These are phyloP conservation scores for Breynia disticha DNA, from an alignment of 441 rosid genomes.

Conservation along the genomic window DNA sequence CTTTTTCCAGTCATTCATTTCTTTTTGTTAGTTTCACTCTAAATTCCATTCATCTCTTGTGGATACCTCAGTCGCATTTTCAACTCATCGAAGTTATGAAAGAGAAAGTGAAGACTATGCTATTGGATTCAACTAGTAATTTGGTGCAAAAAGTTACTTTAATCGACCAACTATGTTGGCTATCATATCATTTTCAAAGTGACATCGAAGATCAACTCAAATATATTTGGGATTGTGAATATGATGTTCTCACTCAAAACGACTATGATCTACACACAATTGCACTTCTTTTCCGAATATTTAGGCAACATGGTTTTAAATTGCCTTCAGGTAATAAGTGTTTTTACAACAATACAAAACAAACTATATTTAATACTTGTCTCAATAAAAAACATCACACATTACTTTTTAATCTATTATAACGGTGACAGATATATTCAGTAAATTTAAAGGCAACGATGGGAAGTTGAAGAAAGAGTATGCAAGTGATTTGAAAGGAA, in stretches of 20 bases:
- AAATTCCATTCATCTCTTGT: too few relatives aligned
- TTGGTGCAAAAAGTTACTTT: conserved; percentile 5
- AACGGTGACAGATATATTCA: conserved; percentile 19
- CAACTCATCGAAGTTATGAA: too few relatives aligned
- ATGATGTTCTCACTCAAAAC: not conserved
- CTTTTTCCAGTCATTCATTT: too few relatives aligned
- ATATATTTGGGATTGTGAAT: not conserved
- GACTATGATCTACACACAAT: conserved; percentile 6
- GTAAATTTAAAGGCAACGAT: conserved; percentile 16
- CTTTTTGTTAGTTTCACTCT: too few relatives aligned
- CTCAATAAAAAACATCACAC: too few relatives aligned
- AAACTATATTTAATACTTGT: too few relatives aligned
- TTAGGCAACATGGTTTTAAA: conserved; percentile 22
- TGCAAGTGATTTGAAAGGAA: conserved; percentile 10
- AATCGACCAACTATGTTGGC: conserved; percentile 18
- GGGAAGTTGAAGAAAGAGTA: conserved; percentile 19
- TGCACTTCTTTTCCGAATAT: conserved; percentile 21
- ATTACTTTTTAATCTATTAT: too few relatives aligned
- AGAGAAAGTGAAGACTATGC: not conserved
- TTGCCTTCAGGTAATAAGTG: conserved; percentile 6
- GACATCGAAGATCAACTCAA: conserved; percentile 14
- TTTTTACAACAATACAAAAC: too few relatives aligned
- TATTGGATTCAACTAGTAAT: not conserved
- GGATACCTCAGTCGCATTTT: too few relatives aligned
- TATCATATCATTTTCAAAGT: conserved; percentile 19